Conservation (phyloP, 2,329 filamentous ascomycete species). For the Magnaporthales sp. region DNA sequence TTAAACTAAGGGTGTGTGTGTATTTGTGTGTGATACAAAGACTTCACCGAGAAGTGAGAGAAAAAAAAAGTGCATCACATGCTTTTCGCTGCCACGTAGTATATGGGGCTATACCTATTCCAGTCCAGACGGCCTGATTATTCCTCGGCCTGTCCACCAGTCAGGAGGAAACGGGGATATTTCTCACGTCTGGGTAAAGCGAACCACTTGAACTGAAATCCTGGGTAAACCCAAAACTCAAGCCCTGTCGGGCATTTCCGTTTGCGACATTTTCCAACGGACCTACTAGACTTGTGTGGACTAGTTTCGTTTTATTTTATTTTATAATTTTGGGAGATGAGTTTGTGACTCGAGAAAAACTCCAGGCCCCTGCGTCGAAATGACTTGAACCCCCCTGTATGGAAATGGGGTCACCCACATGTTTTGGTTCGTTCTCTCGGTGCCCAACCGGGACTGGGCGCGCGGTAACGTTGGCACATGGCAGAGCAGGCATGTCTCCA, state of each 20-base stretch:
- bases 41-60: neutral
- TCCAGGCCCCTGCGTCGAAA: no score
- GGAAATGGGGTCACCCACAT: no score
- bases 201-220: neutral
- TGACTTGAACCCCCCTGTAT: no score
- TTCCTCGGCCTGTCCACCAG: neutral
- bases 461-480: neutral
- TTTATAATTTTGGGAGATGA: neutral
- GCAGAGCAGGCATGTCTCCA: neutral
- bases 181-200: neutral
- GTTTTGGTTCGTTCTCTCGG: neutral
- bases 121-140: neutral
- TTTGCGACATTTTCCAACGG: neutral
- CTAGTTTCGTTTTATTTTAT: neutral
- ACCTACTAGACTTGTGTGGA: neutral
- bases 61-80: neutral
- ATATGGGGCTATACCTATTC: neutral
- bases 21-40: neutral
- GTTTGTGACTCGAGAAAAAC: neutral
- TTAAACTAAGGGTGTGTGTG: no score
- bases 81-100: neutral
- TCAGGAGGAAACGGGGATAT: neutral
- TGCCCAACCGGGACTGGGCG: neutral
- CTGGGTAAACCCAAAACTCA: neutral
- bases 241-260: neutral